These are phyloP conservation scores for Bacterosira constricta DNA, from an alignment of 108 stramenopile genomes.

Conservation along the genomic window DNA sequence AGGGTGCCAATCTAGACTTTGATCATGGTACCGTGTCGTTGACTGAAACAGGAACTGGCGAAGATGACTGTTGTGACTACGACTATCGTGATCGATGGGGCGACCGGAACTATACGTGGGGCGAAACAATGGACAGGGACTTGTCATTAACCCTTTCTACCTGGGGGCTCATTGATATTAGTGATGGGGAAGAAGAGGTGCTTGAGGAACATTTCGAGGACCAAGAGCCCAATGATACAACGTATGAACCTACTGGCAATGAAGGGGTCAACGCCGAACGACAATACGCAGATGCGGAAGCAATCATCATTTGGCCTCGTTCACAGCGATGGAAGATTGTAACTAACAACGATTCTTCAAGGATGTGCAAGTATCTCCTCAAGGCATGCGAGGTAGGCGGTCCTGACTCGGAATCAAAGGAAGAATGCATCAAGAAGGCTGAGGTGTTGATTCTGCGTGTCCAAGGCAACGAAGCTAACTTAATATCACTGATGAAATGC, in stretches of 20 bases:
- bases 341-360: conserved; percentile 9
- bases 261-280: conserved; percentile 19
- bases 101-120: conserved; percentile 10
- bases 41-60: conserved; percentile 8
- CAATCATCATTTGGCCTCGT: conserved; percentile 34
- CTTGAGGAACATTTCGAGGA: conserved; percentile 13
- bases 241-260: conserved; percentile 28
- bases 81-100: conserved; percentile 8
- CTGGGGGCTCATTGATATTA: neutral
- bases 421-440: too few relatives aligned
- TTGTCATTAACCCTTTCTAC: conserved; percentile 5
- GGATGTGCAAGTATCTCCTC: conserved; percentile 22
- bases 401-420: conserved; percentile 13
- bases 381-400: conserved; percentile 8
- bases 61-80: conserved; percentile 8
- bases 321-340: conserved; percentile 24
- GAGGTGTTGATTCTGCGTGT: too few relatives aligned
- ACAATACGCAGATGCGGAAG: conserved; percentile 28
- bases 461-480: too few relatives aligned
- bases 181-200: conserved; percentile 12
- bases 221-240: conserved; percentile 15
- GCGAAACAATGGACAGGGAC: conserved; percentile 8
- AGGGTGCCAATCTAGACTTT: conserved; percentile 19
- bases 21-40: conserved; percentile 24
- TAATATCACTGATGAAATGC: too few relatives aligned